Conservation (phyloP, 2,329 filamentous ascomycete genomes). For the Diplodia seriata region DNA sequence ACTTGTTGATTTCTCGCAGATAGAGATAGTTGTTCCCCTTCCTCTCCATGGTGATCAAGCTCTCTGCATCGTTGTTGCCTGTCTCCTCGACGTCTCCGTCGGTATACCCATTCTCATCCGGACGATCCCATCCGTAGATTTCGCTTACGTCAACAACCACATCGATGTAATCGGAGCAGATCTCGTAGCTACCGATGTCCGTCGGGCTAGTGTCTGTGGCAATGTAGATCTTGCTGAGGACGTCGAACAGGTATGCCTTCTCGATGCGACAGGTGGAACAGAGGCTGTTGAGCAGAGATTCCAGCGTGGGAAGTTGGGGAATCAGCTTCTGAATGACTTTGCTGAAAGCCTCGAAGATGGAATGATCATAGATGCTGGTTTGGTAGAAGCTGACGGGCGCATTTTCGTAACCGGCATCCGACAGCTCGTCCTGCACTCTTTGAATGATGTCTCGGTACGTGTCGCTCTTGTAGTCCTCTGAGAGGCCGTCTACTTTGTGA, state of each 20-base stretch:
- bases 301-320: conserved; percentile 88
- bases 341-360: conserved; percentile 96
- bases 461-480: conserved; percentile 94
- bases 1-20: conserved; percentile 71
- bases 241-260: conserved; percentile 97
- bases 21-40: conserved; percentile 67
- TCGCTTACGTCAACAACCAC: conserved; percentile 97
- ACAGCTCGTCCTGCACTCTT: conserved; percentile 93
- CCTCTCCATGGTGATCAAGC: conserved; percentile 67
- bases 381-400: conserved; percentile 93
- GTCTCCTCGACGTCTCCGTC: conserved; percentile 42
- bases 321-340: conserved; percentile 99
- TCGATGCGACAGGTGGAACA: conserved; percentile 94
- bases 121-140: conserved; percentile 80
- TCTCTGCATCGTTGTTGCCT: conserved; percentile 64
- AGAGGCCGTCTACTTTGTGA: conserved; percentile 97
- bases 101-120: conserved; percentile 41
- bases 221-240: conserved; percentile 98
- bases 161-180: conserved; percentile 98
- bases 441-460: conserved; percentile 97
- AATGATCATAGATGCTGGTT: conserved; percentile 98
- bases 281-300: conserved; percentile 91
- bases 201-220: conserved; percentile 92
- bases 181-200: conserved; percentile 95
- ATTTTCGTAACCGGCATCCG: conserved; percentile 90